Percentiles rank a stretch among this genome's conserved stretches.
phyloP scores from a whole-genome alignment of 106 monocot genomes.

The Allium sativum region DNA sequence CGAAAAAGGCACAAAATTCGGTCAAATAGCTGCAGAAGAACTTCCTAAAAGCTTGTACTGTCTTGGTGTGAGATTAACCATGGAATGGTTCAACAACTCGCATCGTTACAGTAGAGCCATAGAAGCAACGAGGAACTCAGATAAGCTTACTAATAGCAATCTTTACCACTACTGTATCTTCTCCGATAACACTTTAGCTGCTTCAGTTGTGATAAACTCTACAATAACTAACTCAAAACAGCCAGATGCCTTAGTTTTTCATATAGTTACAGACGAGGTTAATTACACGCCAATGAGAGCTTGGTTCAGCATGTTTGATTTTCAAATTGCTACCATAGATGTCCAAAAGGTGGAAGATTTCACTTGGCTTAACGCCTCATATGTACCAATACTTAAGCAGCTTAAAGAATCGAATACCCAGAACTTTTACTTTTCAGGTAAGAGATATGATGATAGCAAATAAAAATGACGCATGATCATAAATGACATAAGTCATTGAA shows the following conservation, averaged over 20 bases:
- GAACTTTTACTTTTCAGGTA: slow-evolving; percentile 11
- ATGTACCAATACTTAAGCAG: slow-evolving; percentile 10
- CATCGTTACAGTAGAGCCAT: slow-evolving; percentile 16
- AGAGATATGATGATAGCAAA: not conserved
- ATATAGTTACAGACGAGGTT: slow-evolving; percentile 29
- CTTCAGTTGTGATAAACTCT: slow-evolving; percentile 31
- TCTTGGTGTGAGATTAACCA: slow-evolving; percentile 38
- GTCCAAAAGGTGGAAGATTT: slow-evolving; percentile 31
- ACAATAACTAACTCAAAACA: slow-evolving; percentile 18
- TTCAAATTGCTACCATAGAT: slow-evolving; percentile 15
- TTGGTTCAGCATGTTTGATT: slow-evolving; percentile 24
- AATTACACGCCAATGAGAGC: slow-evolving; percentile 30
- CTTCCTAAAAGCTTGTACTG: slow-evolving; percentile 60
- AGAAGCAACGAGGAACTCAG: slow-evolving; percentile 9
- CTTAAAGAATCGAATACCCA: slow-evolving; percentile 8
- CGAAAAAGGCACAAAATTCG: slow-evolving; percentile 42
- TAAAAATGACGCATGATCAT: no score
- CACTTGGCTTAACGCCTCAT: slow-evolving; percentile 25
- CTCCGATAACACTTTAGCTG: slow-evolving; percentile 28
- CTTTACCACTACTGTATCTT: slow-evolving; percentile 31
- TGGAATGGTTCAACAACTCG: slow-evolving; percentile 41
- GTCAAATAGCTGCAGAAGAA: slow-evolving; percentile 69
- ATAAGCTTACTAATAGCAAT: slow-evolving; percentile 38
- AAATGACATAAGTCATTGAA: no score
- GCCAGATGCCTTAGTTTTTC: slow-evolving; percentile 25